Evolutionary conservation across 441 rosid species (phyloP).

Genomic region (Jatropha podagrica): DNA sequence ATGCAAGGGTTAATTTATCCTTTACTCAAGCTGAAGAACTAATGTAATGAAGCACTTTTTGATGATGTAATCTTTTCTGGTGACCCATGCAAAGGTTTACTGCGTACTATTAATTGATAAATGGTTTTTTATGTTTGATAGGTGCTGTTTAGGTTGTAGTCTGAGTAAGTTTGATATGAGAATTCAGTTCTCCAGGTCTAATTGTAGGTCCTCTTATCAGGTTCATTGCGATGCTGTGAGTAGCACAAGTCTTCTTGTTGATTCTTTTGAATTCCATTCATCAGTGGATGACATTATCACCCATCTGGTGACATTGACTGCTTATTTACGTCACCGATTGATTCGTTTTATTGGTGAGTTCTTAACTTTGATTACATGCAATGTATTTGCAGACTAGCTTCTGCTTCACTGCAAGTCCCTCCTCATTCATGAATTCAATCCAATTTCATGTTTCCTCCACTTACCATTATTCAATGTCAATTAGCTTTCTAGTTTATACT

Average conservation of each 20-base stretch:
- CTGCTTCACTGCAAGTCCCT: background rate
- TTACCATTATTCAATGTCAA: background rate
- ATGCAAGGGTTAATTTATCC: background rate
- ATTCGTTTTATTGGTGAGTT: conserved; percentile 53
- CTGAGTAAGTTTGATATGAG: conserved; percentile 11
- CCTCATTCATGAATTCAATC: background rate
- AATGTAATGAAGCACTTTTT: background rate
- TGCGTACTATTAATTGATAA: background rate
- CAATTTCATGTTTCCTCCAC: background rate
- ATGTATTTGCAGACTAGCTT: conserved; percentile 4
- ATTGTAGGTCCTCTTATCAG: conserved; percentile 34
- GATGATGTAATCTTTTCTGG: background rate
- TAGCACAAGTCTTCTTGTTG: conserved; percentile 25
- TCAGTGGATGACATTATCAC: conserved; percentile 39
- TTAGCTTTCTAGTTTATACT: background rate
- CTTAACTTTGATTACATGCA: conserved; percentile 8
- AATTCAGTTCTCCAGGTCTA: conserved; percentile 17
- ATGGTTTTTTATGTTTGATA: background rate
- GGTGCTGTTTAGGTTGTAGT: background rate
- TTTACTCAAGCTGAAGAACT: conserved; percentile 7
- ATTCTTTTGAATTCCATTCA: conserved; percentile 36
- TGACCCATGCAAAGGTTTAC: background rate
- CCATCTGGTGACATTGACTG: conserved; percentile 36
- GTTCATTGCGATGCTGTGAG: conserved; percentile 33
- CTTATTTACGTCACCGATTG: conserved; percentile 37